Evolutionary conservation across 1,284 basidiomycete species (phyloP), one percentile per base, ranked within the genome.

Genomic region (Cronartium ribicola): DNA sequence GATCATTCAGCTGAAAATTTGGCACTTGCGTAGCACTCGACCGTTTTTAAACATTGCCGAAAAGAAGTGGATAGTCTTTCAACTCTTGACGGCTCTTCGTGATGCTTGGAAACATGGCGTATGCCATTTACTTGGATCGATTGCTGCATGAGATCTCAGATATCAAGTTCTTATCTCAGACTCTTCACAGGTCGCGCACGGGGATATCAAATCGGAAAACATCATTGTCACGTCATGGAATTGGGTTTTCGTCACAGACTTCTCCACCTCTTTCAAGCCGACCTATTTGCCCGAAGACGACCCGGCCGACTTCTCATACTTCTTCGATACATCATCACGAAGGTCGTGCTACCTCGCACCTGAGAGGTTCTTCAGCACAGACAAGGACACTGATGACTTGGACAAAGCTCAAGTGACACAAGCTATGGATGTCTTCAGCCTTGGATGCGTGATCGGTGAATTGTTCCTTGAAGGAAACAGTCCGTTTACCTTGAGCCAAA

Each of bases 11-110:
- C 13, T 46, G n/a, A 41, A 41, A 46, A 4, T 41, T 22, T 57
- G 20, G 20, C 51, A 57, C 20, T 29, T 41, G 41, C 46, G 1
- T 77, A 97, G 95, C 80, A 98, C 94, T 1, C 90, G 96, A 39
- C 96, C 96, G 0, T 98, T 98, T 83, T 84, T 98, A 65, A 90
- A 88, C 74, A 81, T 85, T 67, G 87, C 97, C 60, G 96, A 99
- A 84, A 98, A 98, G 86, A 92, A 93, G 80, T 99, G 96, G 96
- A 92, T 98, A 76, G 89, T 91, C 0, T 99, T 94, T 80, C 95
- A 98, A 81, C 85, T 98, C 1, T 84, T 98, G 67, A 89, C 87
- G 40, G 92, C 90, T 2, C 85, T 99, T 75, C 86, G 89, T 41
- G 91, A 93, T 77, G 88, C 92, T 0, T 87, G 91, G 36, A 88